These are phyloP conservation scores for Digitaria exilis DNA, from an alignment of 202 grass and related monocot species.

Conservation along the genomic window DNA sequence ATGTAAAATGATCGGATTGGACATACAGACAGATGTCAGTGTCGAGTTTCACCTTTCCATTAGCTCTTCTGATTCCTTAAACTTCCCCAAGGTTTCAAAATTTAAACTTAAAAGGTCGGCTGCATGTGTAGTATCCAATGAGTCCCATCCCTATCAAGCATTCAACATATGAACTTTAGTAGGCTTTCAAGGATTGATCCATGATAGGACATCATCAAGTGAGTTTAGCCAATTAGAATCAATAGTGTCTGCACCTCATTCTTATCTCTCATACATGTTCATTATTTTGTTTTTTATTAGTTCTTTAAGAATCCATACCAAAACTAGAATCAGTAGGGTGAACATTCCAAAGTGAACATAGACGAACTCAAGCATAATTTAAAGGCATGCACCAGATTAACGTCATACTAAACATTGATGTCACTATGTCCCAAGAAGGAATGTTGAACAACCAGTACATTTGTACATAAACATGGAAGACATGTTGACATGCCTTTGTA, in stretches of 20 bases:
- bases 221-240: neutral
- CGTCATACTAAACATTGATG: neutral
- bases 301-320: constrained; percentile 2
- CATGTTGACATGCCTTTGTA: constrained; percentile 59
- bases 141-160: constrained; percentile 83
- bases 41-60: constrained; percentile 64
- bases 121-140: constrained; percentile 55
- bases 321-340: too few relatives aligned
- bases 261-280: neutral
- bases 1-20: neutral
- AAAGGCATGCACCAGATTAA: neutral
- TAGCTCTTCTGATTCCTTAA: constrained; percentile 82
- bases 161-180: neutral
- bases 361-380: constrained; percentile 12
- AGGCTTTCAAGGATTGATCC: neutral
- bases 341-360: neutral
- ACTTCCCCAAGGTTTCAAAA: constrained; percentile 58
- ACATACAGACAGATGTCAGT: neutral
- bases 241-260: neutral
- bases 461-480: neutral
- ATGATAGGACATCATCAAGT: constrained; percentile 22
- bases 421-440: neutral
- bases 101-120: constrained; percentile 69
- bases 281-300: neutral
- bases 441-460: constrained; percentile 21